Evolutionary conservation across 805 yeast genomes (phyloP).

Genomic region (Saccharomycopsis microspora): DNA sequence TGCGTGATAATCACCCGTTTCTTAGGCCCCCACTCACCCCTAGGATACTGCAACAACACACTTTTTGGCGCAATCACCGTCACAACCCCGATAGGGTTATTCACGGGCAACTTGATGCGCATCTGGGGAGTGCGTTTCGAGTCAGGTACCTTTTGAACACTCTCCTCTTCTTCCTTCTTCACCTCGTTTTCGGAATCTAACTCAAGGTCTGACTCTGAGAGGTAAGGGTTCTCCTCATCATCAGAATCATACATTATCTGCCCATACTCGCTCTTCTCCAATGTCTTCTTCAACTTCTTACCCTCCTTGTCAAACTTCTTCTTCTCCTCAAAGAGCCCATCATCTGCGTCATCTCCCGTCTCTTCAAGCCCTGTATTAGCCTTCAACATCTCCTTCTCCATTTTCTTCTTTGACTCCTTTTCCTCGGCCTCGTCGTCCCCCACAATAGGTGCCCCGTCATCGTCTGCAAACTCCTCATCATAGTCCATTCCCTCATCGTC

Average conservation of each 20-base stretch:
- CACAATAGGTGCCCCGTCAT: slow-evolving; percentile 88
- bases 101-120: slow-evolving; percentile 31
- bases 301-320: slow-evolving; percentile 88
- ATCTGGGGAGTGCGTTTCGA: slow-evolving; percentile 24
- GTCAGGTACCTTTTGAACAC: slow-evolving; percentile 24
- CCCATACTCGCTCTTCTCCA: slow-evolving; percentile 55
- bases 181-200: slow-evolving; percentile 25
- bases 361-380: slow-evolving; percentile 56
- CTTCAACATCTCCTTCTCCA: slow-evolving; percentile 73
- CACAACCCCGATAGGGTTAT: slow-evolving; percentile 40
- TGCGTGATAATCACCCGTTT: slow-evolving; percentile 19
- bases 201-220: slow-evolving; percentile 59
- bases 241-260: slow-evolving; percentile 66
- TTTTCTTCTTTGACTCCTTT: slow-evolving; percentile 74
- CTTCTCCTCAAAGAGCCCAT: slow-evolving; percentile 63
- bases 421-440: slow-evolving; percentile 73
- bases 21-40: slow-evolving; percentile 77
- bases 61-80: slow-evolving; percentile 53
- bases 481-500: slow-evolving; percentile 89
- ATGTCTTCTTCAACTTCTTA: slow-evolving; percentile 68
- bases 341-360: slow-evolving; percentile 47
- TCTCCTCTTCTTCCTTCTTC: slow-evolving; percentile 28
- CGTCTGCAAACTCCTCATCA: slow-evolving; percentile 97
- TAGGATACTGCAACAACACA: slow-evolving; percentile 55
- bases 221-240: slow-evolving; percentile 77